Percentiles rank a stretch among this genome's conserved stretches.
Evolutionary conservation across 768 basidiomycete genomes (phyloP).

Genomic region (Hericium rajendrae): DNA sequence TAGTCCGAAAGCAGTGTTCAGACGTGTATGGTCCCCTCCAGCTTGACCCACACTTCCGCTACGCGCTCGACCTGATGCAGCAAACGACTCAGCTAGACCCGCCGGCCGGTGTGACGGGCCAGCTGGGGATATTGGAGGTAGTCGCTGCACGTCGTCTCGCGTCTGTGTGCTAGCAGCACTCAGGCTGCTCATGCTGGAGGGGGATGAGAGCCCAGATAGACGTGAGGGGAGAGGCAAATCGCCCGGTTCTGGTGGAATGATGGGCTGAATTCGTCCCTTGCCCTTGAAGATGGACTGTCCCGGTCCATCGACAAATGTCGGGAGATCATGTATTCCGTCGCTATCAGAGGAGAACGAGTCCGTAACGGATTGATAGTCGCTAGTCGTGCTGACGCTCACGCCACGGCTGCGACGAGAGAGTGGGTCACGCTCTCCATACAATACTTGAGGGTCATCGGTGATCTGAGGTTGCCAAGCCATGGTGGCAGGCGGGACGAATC

Average conservation of each 20-base stretch:
- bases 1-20: not conserved
- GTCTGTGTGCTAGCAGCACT: not conserved
- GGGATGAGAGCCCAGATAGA: conserved; percentile 17
- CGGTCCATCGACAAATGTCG: not conserved
- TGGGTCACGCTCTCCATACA: conserved; percentile 28
- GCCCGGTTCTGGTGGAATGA: conserved; percentile 14
- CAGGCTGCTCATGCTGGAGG: not conserved
- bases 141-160: conserved; percentile 1
- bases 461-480: conserved; percentile 8
- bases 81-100: conserved; percentile 12
- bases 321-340: conserved; percentile 34
- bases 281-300: conserved; percentile 3
- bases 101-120: conserved; percentile 4
- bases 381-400: conserved; percentile 42
- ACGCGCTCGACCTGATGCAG: not conserved
- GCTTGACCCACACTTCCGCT: not conserved
- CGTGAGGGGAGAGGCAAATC: conserved; percentile 24
- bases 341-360: conserved; percentile 39
- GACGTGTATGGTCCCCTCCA: not conserved
- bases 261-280: conserved; percentile 25
- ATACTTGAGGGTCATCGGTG: conserved; percentile 19
- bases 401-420: conserved; percentile 41
- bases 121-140: not conserved
- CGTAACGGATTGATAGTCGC: conserved; percentile 30
- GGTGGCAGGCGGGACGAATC: not conserved